Base-by-base conservation (phyloP, 345 rosid genomes). In the Pistacia vera region DNA sequence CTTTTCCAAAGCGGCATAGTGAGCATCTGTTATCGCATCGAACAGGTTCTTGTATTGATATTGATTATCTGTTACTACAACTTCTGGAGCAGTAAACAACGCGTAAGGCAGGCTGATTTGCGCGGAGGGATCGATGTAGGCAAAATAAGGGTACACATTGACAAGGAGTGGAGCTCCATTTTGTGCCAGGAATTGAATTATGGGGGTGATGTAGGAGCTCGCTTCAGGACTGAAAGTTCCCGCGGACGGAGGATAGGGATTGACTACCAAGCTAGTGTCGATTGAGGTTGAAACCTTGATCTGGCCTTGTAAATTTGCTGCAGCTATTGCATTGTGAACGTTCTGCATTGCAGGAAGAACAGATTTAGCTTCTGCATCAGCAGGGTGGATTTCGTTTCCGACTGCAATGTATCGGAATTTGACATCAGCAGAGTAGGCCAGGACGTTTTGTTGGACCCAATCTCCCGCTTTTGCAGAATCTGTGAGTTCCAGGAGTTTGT, bases 191-290 rank as follows among this genome's bases (percentile, higher is more conserved):
- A 63, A 73, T 30, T 62, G 20, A 12, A 73, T 11, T 2, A 73
- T 30, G 11, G 76, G 76, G 66, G 2, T 60, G 20, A 59, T 71
- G 52, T 57, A 58, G 7, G 25, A 5, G 11, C 13, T 20, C 12
- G 56, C 68, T 5, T 41, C 10, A 4, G 52, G 25, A 6, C 33
- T n/a, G 51, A 85, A 80, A 2, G 20, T 1, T 12, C 81, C 82
- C 2, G 6, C 13, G 0, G 82, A 85, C 1, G 86, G 84, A 4
- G 85, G 86, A 52, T 8, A 82, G 30, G 82, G 68, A 4, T 8
- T 38, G 7, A 68, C 68, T 0, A 85, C 30, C 11, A 76, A 20
- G 3, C 18, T 74, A 0, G 66, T 57, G 17, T 63, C 59, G 9
- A 82, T 17, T 0, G 84, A 62, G 0, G 82, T 73, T 2, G 82